phyloP scores from a whole-genome alignment of 1,284 basidiomycete species.

The Puccinia coronata region DNA sequence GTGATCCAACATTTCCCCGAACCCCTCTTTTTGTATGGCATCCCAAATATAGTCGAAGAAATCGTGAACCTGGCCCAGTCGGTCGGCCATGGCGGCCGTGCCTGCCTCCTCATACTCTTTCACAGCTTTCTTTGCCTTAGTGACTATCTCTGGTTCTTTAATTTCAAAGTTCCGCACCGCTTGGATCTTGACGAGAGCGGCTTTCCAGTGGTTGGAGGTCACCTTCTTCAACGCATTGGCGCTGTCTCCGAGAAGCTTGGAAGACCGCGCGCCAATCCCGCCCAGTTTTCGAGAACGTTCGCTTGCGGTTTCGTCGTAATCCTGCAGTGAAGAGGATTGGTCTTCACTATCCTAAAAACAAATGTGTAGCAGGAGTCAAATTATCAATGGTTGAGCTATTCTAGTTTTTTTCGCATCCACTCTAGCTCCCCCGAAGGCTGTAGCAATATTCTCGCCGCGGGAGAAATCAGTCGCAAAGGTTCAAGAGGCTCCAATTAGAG shows the following conservation, averaged over 20 bases:
- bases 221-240: background rate
- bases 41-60: background rate
- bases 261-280: background rate
- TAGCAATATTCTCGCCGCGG: no score
- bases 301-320: no score
- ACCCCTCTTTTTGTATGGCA: background rate
- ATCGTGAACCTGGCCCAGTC: background rate
- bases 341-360: no score
- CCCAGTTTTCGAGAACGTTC: background rate
- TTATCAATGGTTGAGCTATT: no score
- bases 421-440: no score
- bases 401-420: no score
- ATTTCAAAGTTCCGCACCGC: background rate
- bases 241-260: background rate
- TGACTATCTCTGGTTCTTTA: background rate
- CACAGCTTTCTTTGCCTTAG: background rate
- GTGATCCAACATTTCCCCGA: background rate
- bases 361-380: no score
- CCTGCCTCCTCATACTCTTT: background rate
- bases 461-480: no score
- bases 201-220: background rate
- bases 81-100: no score
- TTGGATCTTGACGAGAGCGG: background rate
- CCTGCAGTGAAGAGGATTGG: no score
- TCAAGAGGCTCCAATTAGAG: no score